These are phyloP conservation scores for Sporothrix luriei DNA, from an alignment of 2,329 filamentous ascomycete genomes.

Conservation along the genomic window DNA sequence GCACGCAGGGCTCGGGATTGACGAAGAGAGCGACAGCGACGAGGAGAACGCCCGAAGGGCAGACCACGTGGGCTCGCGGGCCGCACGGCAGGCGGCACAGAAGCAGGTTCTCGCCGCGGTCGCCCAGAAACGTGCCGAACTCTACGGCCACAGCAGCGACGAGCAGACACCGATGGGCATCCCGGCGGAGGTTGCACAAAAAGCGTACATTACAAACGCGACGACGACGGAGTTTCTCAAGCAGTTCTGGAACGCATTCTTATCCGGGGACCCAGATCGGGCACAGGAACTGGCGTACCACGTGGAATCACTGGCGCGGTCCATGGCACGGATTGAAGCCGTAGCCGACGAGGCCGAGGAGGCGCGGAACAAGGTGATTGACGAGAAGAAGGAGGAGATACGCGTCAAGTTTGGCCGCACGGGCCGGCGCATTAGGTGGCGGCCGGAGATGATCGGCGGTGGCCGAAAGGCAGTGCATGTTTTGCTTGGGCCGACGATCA, in stretches of 20 bases:
- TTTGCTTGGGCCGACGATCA: constrained; percentile 73
- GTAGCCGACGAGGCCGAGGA: constrained; percentile 79
- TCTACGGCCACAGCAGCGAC: constrained; percentile 55
- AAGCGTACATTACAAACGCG: constrained; percentile 73
- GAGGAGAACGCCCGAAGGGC: constrained; percentile 49
- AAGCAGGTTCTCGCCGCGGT: constrained; percentile 68
- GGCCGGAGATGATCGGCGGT: constrained; percentile 68
- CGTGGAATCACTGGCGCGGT: constrained; percentile 77
- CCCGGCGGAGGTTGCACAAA: constrained; percentile 59
- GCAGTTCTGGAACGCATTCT: constrained; percentile 92
- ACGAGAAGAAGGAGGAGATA: constrained; percentile 68
- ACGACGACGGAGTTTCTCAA: constrained; percentile 95
- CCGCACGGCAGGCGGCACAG: constrained; percentile 65
- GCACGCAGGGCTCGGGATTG: constrained; percentile 65
- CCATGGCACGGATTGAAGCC: constrained; percentile 74
- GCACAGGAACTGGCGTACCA: constrained; percentile 79
- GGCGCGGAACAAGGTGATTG: constrained; percentile 68
- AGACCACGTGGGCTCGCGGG: constrained; percentile 67
- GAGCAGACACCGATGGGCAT: constrained; percentile 58
- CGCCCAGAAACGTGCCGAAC: constrained; percentile 61
- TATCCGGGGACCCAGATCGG: constrained; percentile 81
- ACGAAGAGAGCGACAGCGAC: constrained; percentile 70
- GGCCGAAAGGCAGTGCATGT: constrained; percentile 74
- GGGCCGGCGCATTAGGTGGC: constrained; percentile 71
- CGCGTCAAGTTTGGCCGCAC: constrained; percentile 71